Conservation (phyloP, 257 asterid species). For the Voacanga thouarsii region DNA sequence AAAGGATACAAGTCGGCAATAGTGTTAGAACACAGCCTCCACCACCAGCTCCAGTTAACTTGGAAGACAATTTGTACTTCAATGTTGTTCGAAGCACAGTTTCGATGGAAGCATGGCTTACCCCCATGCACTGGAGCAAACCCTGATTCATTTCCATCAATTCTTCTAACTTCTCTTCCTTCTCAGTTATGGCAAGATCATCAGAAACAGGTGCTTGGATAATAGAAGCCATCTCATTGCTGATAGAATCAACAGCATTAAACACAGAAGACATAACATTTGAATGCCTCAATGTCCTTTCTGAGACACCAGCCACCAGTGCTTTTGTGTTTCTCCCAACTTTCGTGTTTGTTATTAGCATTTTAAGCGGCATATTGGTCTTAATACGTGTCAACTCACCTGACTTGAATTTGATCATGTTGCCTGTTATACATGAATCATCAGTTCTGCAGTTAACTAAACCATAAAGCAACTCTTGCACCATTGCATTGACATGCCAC, state of each 20-base stretch:
- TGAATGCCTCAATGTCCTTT: constrained; percentile 71
- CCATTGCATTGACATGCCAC: background rate
- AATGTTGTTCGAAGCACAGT: constrained; percentile 68
- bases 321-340: constrained; percentile 91
- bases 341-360: constrained; percentile 90
- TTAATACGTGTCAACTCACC: constrained; percentile 78
- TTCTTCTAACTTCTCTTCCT: constrained; percentile 84
- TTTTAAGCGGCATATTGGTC: constrained; percentile 89
- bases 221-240: constrained; percentile 73
- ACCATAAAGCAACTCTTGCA: background rate
- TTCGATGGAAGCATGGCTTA: constrained; percentile 86
- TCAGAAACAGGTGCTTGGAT: constrained; percentile 78
- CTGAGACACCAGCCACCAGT: constrained; percentile 78
- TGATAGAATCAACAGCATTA: constrained; percentile 80
- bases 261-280: constrained; percentile 79
- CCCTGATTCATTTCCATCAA: constrained; percentile 97
- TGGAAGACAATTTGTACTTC: constrained; percentile 75
- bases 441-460: constrained; percentile 18
- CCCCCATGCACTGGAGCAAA: constrained; percentile 92
- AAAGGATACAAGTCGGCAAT: constrained; percentile 85
- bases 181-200: constrained; percentile 85
- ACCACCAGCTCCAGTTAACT: constrained; percentile 98
- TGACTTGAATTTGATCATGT: constrained; percentile 83
- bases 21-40: constrained; percentile 97
- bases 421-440: constrained; percentile 47